These are phyloP conservation scores for Pisolithus thermaeus DNA, from an alignment of 1,284 basidiomycete species.

Conservation along the genomic window DNA sequence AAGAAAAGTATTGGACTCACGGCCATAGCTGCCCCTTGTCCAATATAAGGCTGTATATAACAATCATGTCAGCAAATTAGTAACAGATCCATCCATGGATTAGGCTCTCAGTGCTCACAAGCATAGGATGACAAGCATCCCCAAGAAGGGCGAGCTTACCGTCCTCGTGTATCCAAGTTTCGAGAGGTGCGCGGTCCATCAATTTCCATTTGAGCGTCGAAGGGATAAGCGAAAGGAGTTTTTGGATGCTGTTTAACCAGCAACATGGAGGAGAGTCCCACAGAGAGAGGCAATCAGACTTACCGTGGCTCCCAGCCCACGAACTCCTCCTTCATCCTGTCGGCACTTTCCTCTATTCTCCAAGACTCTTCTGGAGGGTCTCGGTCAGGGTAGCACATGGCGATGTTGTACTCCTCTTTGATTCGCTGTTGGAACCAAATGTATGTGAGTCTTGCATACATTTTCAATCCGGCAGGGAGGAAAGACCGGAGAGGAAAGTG, in stretches of 20 bases:
- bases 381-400: conserved; percentile 39
- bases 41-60: conserved; percentile 51
- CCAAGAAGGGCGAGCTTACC: conserved; percentile 47
- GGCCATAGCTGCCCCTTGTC: conserved; percentile 65
- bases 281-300: conserved; percentile 2
- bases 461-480: too few species aligned
- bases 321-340: conserved; percentile 42
- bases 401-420: conserved; percentile 43
- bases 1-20: conserved; percentile 24
- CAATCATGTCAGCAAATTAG: not conserved
- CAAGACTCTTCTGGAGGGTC: conserved; percentile 35
- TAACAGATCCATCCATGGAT: not conserved
- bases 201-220: conserved; percentile 46
- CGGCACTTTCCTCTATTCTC: conserved; percentile 33
- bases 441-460: too few species aligned
- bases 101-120: conserved; percentile 41
- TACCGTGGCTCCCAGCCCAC: conserved; percentile 45
- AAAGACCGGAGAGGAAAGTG: not conserved
- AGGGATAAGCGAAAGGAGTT: conserved; percentile 40
- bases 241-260: conserved; percentile 34
- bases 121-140: conserved; percentile 61
- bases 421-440: conserved; percentile 23
- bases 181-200: conserved; percentile 42
- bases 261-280: too few species aligned
- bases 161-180: conserved; percentile 44